phyloP scores from a whole-genome alignment of 2,329 filamentous ascomycete species.

The Clarireedia sp. region DNA sequence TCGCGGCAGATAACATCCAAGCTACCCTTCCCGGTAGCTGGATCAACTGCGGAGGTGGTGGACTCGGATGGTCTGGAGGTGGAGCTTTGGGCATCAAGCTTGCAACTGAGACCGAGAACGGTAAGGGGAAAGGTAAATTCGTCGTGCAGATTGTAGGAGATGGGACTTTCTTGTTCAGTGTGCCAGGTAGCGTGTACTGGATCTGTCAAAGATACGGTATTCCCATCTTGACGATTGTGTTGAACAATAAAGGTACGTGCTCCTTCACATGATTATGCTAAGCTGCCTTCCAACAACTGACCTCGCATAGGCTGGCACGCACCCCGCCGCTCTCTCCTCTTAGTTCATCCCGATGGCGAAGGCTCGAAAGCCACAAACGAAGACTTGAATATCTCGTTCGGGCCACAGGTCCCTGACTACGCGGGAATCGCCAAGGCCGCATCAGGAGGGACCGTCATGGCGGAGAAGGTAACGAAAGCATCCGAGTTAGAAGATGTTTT shows the following conservation, averaged over 20 bases:
- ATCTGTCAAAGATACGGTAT: constrained; percentile 58
- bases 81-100: constrained; percentile 70
- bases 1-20: constrained; percentile 64
- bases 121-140: constrained; percentile 45
- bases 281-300: not conserved
- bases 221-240: constrained; percentile 56
- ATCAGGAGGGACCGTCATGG: constrained; percentile 53
- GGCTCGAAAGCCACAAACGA: constrained; percentile 54
- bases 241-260: constrained; percentile 53
- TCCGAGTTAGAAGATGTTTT: constrained; percentile 46
- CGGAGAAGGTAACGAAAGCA: constrained; percentile 47
- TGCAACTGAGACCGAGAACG: constrained; percentile 44
- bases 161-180: constrained; percentile 58
- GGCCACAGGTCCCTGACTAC: constrained; percentile 54
- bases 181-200: constrained; percentile 61
- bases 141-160: constrained; percentile 60
- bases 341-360: constrained; percentile 54
- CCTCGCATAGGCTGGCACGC: constrained; percentile 52
- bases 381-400: constrained; percentile 59
- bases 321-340: constrained; percentile 49
- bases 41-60: constrained; percentile 76
- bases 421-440: constrained; percentile 60
- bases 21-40: constrained; percentile 61
- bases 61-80: constrained; percentile 74
- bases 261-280: not conserved